These are phyloP conservation scores for Plasmodium billcollinsi DNA, from an alignment of 169 alveolate genomes.

Conservation along the genomic window DNA sequence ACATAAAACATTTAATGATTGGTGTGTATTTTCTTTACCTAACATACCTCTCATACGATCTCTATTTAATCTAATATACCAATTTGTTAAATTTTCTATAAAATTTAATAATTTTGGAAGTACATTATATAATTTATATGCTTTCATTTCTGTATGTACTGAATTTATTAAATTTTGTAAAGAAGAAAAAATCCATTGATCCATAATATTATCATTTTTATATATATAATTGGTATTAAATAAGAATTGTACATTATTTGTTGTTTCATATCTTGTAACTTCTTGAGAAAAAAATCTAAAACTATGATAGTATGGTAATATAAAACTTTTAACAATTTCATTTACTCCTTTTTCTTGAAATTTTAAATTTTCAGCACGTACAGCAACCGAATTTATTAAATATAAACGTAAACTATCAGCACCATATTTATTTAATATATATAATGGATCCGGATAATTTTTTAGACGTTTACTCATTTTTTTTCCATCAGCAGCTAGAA, in stretches of 20 bases:
- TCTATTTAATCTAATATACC: conserved; percentile 97
- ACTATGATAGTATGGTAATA: conserved; percentile 98
- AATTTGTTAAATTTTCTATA: conserved; percentile 96
- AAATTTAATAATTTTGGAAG: conserved; percentile 94
- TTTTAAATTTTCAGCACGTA: conserved; percentile 96
- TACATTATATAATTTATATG: conserved; percentile 96
- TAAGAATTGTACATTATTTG: conserved; percentile 83
- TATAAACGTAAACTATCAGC: conserved; percentile 97
- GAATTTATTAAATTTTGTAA: conserved; percentile 88
- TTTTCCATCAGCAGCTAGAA: conserved; percentile 97
- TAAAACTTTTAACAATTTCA: conserved; percentile 95
- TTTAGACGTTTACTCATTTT: conserved; percentile 98
- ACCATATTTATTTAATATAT: conserved; percentile 91
- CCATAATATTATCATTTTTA: conserved; percentile 92
- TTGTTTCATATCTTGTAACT: conserved; percentile 93
- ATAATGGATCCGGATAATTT: conserved; percentile 97
- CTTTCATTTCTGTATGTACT: conserved; percentile 96
- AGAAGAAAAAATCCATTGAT: conserved; percentile 95
- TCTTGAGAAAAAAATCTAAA: conserved; percentile 96
- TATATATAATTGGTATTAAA: conserved; percentile 85
- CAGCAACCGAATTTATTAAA: conserved; percentile 96
- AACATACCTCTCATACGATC: conserved; percentile 97
- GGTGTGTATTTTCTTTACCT: conserved; percentile 91
- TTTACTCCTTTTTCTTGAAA: conserved; percentile 95
- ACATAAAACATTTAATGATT: conserved; percentile 92